These are phyloP conservation scores for Pseudozyma tsukubaensis DNA, from an alignment of 1,284 basidiomycete species.

Conservation along the genomic window DNA sequence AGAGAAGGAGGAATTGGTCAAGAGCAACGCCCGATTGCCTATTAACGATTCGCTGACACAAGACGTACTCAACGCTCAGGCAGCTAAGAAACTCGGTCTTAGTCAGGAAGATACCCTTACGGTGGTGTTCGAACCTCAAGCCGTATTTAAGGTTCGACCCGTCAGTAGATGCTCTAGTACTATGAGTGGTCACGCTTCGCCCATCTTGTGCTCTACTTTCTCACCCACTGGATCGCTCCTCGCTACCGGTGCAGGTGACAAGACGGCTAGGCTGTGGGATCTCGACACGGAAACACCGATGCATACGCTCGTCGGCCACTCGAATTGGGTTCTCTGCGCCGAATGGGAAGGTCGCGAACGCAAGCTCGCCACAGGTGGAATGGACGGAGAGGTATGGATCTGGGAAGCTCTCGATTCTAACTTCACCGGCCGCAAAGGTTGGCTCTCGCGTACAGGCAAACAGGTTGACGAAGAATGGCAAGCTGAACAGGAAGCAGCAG, in stretches of 20 bases:
- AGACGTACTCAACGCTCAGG: constrained; percentile 56
- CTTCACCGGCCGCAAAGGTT: constrained; percentile 54
- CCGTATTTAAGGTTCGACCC: constrained; percentile 92
- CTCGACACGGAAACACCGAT: constrained; percentile 91
- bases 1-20: constrained; percentile 33
- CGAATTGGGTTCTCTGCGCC: constrained; percentile 94
- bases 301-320: constrained; percentile 86
- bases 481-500: constrained; percentile 13
- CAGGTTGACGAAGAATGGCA: constrained; percentile 58
- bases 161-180: constrained; percentile 93
- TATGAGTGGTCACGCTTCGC: constrained; percentile 83
- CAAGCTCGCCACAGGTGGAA: constrained; percentile 80
- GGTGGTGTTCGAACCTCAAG: constrained; percentile 77
- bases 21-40: constrained; percentile 53
- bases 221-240: constrained; percentile 90
- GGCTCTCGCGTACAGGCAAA: constrained; percentile 54
- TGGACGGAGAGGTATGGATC: constrained; percentile 65
- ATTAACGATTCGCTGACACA: constrained; percentile 59
- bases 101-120: constrained; percentile 65
- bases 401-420: constrained; percentile 62
- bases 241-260: constrained; percentile 95
- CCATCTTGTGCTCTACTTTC: constrained; percentile 94
- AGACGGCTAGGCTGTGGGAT: constrained; percentile 93
- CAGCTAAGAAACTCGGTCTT: constrained; percentile 61
- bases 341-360: constrained; percentile 96